Evolutionary conservation across 148 eudicot genomes (phyloP).

Genomic region (Camellia japonica): DNA sequence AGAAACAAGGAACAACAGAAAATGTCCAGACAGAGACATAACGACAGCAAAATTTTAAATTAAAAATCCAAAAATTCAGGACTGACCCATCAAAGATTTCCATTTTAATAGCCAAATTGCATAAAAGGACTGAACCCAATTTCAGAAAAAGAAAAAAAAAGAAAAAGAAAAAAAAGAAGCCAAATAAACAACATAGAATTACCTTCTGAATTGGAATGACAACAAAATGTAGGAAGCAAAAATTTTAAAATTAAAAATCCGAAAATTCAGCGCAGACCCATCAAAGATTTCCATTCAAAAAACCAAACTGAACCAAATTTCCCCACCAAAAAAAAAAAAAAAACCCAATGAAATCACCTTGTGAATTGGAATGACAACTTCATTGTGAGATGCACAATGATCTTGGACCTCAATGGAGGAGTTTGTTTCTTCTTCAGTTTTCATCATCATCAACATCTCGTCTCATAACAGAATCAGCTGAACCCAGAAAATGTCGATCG

Average conservation of each 20-base stretch:
- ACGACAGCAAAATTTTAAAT: neutral
- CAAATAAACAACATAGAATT: too few relatives aligned
- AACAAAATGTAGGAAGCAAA: neutral
- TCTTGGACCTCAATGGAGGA: slow-evolving; percentile 15
- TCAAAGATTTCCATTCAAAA: neutral
- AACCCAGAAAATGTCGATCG: neutral
- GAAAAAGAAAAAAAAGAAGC: neutral
- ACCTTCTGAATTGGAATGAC: slow-evolving; percentile 5
- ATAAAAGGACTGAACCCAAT: neutral
- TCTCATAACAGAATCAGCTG: slow-evolving; percentile 2
- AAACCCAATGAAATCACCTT: neutral
- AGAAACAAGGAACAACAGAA: neutral
- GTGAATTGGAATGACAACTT: slow-evolving; percentile 9
- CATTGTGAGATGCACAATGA: slow-evolving; percentile 7
- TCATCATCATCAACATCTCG: slow-evolving; percentile 18
- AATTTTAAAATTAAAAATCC: neutral
- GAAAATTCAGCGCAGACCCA: neutral
- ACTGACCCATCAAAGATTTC: neutral
- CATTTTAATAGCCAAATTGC: neutral
- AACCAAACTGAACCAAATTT: neutral
- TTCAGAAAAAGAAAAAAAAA: neutral
- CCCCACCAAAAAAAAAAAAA: neutral
- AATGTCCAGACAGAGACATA: neutral
- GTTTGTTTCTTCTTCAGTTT: slow-evolving; percentile 26
- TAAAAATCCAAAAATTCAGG: neutral